A percentile compares a stretch with the other conserved stretches of the same genome.
phyloP scores from a whole-genome alignment of 1,139 yeast species.

The Suhomyces bokatorum region DNA sequence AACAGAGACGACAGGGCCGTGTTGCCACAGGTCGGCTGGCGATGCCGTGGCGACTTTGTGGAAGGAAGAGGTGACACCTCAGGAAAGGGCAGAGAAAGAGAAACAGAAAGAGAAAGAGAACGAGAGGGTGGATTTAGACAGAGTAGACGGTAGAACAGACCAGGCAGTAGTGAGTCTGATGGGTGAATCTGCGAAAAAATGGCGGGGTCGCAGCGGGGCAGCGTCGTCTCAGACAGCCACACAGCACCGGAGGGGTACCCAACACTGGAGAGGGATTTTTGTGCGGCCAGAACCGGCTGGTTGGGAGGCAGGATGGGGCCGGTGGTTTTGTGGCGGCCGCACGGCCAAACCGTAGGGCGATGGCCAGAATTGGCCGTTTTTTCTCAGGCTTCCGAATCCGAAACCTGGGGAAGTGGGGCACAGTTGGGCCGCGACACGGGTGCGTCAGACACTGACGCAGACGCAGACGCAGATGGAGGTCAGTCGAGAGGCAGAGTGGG shows the following conservation, averaged over 20 bases:
- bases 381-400: neutral
- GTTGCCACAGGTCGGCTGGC: too few species aligned
- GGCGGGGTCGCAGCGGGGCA: slow-evolving; percentile 5
- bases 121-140: too few species aligned
- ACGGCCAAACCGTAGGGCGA: neutral
- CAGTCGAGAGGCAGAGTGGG: neutral
- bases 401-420: slow-evolving; percentile 14
- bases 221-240: neutral
- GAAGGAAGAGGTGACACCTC: neutral
- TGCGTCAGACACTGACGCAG: neutral
- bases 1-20: too few species aligned
- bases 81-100: slow-evolving; percentile 2
- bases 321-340: neutral
- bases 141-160: too few species aligned
- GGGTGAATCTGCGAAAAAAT: slow-evolving; percentile 7
- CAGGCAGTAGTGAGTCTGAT: too few species aligned
- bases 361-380: neutral
- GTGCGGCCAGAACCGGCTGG: neutral
- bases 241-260: neutral
- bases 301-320: neutral
- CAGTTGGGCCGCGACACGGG: neutral
- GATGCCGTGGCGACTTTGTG: too few species aligned
- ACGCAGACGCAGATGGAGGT: too few species aligned
- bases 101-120: too few species aligned
- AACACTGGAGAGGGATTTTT: neutral